Base-by-base conservation (phyloP, 2,329 filamentous ascomycete species). In the Ascochyta pisi region DNA sequence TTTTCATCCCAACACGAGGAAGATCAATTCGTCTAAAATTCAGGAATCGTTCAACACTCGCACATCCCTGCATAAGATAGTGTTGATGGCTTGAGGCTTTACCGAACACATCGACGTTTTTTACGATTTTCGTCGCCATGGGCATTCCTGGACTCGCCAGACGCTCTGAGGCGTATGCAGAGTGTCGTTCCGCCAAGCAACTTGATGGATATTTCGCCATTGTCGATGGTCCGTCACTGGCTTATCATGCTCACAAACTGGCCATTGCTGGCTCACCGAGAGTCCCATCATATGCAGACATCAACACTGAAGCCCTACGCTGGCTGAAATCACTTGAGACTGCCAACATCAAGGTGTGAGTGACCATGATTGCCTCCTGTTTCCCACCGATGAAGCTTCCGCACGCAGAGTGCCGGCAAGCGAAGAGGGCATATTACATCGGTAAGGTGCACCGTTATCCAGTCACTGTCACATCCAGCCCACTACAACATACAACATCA, bases 221-320 rank as follows among this genome's bases (percentile, higher is more conserved):
- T 40, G 85, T 96, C 52, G 92, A 96, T 70, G 92, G 92, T 0
- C 92, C 92, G 4, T 88, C 86, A 2, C 77, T 96, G 24, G 90
- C 91, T 1, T 89, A 94, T 71, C 84, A 91, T 71, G 79, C 93
- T 37, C 86, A 89, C 57, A 69, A 65, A 34, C 50, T 70, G 41
- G 79, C 86, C 46, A 75, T 85, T 16, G 35, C 54, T 44, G 60
- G 60, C 39, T 58, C 56, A 15, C 44, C 60, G 4, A 61, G 58
- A 50, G 54, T 71, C n/a, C 70, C 72, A 24, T 44, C 76, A 35
- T 92, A 93, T 73, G 66, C 78, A 10, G 80, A 88, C 38, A 80
- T 95, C 39, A 87, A 85, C 13, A 71, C 78, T 6, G 81, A 83
- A 16, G 82, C 72, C 22, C 59, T 72, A 39, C 53, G 63, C 39